Evolutionary conservation across 2,329 filamentous ascomycete species (phyloP).

Genomic region (Neurospora sp.): DNA sequence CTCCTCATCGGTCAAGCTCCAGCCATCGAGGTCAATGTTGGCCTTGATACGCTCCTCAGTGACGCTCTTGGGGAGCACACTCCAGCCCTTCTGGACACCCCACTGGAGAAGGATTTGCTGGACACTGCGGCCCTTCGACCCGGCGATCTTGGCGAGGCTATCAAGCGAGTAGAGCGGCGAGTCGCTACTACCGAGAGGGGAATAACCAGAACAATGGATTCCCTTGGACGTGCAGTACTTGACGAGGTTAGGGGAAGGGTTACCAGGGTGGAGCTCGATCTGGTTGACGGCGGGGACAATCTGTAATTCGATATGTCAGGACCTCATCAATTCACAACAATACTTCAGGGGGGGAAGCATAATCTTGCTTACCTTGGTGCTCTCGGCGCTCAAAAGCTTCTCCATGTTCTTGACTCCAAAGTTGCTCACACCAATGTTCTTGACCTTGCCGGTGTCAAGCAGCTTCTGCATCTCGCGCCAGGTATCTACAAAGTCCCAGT

Average conservation of each 20-base stretch:
- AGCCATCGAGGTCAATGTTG: conserved; percentile 69
- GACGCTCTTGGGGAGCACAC: conserved; percentile 78
- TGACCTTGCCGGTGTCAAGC: conserved; percentile 57
- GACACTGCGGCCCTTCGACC: conserved; percentile 50
- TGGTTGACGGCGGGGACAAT: conserved; percentile 64
- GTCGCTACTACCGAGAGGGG: conserved; percentile 60
- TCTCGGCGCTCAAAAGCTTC: conserved; percentile 58
- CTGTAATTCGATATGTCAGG: conserved; percentile 20
- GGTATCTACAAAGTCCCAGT: conserved; percentile 78
- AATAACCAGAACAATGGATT: conserved; percentile 68
- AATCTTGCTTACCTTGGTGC: conserved; percentile 41
- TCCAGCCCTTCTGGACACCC: conserved; percentile 72
- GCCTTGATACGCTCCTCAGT: conserved; percentile 61
- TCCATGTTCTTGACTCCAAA: conserved; percentile 74
- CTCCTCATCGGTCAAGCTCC: conserved; percentile 63
- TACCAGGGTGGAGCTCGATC: conserved; percentile 71
- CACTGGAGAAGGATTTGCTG: conserved; percentile 73
- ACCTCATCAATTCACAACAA: not conserved
- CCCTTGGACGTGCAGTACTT: conserved; percentile 62
- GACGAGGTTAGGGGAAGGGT: conserved; percentile 70
- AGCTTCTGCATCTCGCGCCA: conserved; percentile 66
- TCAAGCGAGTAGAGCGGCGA: conserved; percentile 60
- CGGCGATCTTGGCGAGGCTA: conserved; percentile 37
- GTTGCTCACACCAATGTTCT: conserved; percentile 79
- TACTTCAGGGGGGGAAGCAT: not conserved